phyloP scores from a whole-genome alignment of 352 stramenopile species.

The Pythium grandisporangium region DNA sequence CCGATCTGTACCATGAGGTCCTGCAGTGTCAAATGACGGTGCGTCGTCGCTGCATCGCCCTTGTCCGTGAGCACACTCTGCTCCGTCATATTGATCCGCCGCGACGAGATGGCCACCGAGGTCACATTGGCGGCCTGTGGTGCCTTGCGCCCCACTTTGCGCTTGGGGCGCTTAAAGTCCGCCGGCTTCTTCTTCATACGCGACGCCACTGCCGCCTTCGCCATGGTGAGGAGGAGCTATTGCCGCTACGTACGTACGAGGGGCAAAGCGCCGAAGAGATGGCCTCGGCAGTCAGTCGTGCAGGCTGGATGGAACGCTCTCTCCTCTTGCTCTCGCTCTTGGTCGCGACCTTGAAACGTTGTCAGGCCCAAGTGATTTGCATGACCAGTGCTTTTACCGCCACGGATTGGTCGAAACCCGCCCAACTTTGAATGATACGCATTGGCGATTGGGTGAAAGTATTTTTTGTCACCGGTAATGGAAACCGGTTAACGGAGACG shows the following conservation, averaged over 20 bases:
- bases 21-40: conserved; percentile 51
- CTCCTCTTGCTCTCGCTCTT: no score
- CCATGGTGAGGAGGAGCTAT: conserved; percentile 18
- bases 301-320: no score
- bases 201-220: conserved; percentile 26
- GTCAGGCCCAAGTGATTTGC: no score
- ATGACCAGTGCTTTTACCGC: conserved; percentile 13
- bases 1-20: conserved; percentile 57
- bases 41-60: conserved; percentile 47
- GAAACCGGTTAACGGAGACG: background rate
- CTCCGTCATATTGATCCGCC: conserved; percentile 76
- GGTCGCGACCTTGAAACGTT: no score
- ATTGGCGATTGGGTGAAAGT: conserved; percentile 7
- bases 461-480: background rate
- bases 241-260: background rate
- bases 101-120: conserved; percentile 58
- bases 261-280: no score
- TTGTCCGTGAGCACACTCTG: conserved; percentile 75
- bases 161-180: conserved; percentile 84
- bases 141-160: conserved; percentile 71
- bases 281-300: no score
- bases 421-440: background rate
- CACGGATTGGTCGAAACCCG: background rate
- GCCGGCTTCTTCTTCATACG: conserved; percentile 79
- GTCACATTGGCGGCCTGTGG: conserved; percentile 68